phyloP scores from a whole-genome alignment of 2,329 filamentous ascomycete genomes.

The Domatiomyces globalis region DNA sequence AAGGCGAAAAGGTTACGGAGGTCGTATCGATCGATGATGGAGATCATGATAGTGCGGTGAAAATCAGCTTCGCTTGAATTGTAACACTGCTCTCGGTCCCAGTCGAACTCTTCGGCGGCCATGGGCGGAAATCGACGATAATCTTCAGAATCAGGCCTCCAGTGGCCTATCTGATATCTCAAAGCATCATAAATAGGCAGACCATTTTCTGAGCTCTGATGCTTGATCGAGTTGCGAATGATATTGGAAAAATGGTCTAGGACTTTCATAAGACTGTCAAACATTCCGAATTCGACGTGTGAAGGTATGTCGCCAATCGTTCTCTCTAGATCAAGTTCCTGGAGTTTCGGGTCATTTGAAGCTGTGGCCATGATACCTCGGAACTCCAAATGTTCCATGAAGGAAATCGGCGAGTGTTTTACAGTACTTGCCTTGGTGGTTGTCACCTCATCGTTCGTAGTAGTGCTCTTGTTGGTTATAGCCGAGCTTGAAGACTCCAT shows the following conservation, averaged over 20 bases:
- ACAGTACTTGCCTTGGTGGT: conserved; percentile 1
- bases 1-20: conserved; percentile 1
- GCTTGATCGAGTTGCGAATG: not conserved
- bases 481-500: conserved; percentile 3
- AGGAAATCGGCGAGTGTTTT: not conserved
- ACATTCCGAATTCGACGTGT: conserved; percentile 1
- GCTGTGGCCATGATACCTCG: conserved; percentile 1
- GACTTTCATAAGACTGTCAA: conserved; percentile 1
- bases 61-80: conserved; percentile 4
- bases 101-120: conserved; percentile 2
- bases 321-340: conserved; percentile 1
- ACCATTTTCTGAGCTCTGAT: conserved; percentile 1
- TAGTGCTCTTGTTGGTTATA: not conserved
- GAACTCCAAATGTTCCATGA: conserved; percentile 4
- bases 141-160: not conserved
- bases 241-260: not conserved
- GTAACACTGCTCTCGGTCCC: conserved; percentile 1
- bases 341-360: conserved; percentile 2
- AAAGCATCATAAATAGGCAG: conserved; percentile 2
- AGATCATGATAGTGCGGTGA: conserved; percentile 4
- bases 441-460: conserved; percentile 1
- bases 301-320: conserved; percentile 1
- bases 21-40: conserved; percentile 3
- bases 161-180: conserved; percentile 1
- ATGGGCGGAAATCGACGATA: conserved; percentile 4